Base-by-base conservation (phyloP, 208 protist species). In the Trypanosoma mega region DNA sequence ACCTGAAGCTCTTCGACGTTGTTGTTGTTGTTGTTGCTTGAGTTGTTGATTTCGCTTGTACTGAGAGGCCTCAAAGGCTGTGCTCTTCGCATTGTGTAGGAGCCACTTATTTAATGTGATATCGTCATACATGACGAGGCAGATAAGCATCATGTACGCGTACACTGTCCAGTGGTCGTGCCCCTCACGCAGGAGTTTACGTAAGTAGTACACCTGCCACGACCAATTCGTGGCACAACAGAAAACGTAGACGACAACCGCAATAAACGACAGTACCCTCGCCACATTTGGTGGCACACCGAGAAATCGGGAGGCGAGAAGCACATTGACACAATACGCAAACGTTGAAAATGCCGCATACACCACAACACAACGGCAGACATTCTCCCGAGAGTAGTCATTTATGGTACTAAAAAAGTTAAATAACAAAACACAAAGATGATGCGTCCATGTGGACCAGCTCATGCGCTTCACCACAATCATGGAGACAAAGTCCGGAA, bases 401-500 rank as follows among this genome's bases (percentile, higher is more conserved):
- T 96, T 96, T 55, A 81, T 76, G 30, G 91, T 86, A 63, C 77
- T 93, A 61, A 93, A 82, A 63, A 91, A 95, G 69, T 95, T 96
- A 63, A 97, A 97, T 18, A 93, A 29, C 27, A 94, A 63, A 0
- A 97, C 92, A 58, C 85, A 92, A 16, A 87, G 24, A 68, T 97
- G 92, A 63, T 97, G 92, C 3, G 88, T 52, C 74, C 88, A 91
- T 12, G 92, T 97, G 0, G 90, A 94, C 84, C 82, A 90, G 45
- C 82, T 76, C 92, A 97, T 97, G 9, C 85, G 77, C 46, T 84
- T 78, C 18, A 96, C 90, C 12, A 97, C 67, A 37, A 97, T 76
- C 76, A 97, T 91, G 0, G 89, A 92, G 27, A 97, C 82, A 57
- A 96, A 96, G 63, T 97, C 92, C 0, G 90, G 88, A 49, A 97